Evolutionary conservation across 2,329 filamentous ascomycete species (phyloP), one percentile per base, ranked within the genome.

Genomic region (Colletotrichum melonis): DNA sequence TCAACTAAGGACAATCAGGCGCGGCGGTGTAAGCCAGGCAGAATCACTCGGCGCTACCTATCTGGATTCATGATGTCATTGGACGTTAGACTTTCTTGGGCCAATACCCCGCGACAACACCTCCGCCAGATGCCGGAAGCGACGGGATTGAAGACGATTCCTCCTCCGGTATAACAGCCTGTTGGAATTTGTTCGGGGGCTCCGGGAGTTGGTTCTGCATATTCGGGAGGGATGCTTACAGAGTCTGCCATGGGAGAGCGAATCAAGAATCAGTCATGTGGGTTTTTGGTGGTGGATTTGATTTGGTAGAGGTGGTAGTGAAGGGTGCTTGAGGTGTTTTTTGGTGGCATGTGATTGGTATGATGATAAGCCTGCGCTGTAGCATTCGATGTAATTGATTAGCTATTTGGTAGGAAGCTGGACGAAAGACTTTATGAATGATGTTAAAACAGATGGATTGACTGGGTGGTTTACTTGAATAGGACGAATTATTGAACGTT

Each of bases 101-200:
- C 62, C 7, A 19, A 42, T 16, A 42, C 38, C 38, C 30, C 22
- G 14, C 19, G 11, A 32, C 19, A 12, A 35, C 1, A 35, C 42
- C 2, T 32, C 62, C 46, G 28, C 8, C 28, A n/a, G 16, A 14
- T 26, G 62, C 62, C 62, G 62, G 62, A 26, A 64, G 46, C 22
- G 49, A 64, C 30, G 62, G 62, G 30, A 35, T 3, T 42, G 16
- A 3, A 35, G 32, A 22, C 28, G 30, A 55, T 55, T 30, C 62
- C 46, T 16, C 8, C 28, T 64, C 46, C 62, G 62, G 62, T 19
- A n/a, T 55, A 55, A 64, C 28, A 49, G 54, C 62, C 62, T 64
- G 62, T 64, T 38, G 28, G 35, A 64, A 64, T 64, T 42, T 42
- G 9, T 1, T 64, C 46, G 46, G 46, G 24, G 62, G 46, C 8